Percentiles rank a stretch among this genome's conserved stretches.
phyloP scores from a whole-genome alignment of 23 red algal species.

The Gracilariopsis chorda region DNA sequence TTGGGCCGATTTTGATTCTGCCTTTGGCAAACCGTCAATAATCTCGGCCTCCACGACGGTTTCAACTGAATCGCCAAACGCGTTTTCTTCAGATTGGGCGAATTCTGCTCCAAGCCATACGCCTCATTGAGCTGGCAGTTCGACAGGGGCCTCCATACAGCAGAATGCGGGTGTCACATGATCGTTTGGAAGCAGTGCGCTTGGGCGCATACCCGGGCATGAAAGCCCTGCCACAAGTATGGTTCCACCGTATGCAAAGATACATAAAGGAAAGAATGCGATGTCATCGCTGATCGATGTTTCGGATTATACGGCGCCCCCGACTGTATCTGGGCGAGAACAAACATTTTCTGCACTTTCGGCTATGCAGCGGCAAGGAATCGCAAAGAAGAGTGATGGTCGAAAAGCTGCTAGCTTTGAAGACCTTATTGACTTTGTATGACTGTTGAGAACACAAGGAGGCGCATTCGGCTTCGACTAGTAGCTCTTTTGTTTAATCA shows the following conservation, averaged over 20 bases:
- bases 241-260: neutral
- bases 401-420: constrained; percentile 16
- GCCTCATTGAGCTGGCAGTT: neutral
- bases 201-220: neutral
- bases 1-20: constrained; percentile 61
- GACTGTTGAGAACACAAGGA: neutral
- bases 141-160: neutral
- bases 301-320: neutral
- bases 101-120: neutral
- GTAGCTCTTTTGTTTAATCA: constrained; percentile 5
- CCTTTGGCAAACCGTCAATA: neutral
- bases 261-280: neutral
- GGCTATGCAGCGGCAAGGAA: neutral
- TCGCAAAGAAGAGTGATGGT: too few relatives aligned
- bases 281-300: neutral
- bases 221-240: neutral
- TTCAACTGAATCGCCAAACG: neutral
- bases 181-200: neutral
- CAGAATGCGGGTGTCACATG: neutral
- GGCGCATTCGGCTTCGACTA: constrained; percentile 16
- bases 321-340: neutral
- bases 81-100: neutral
- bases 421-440: constrained; percentile 9
- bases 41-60: neutral
- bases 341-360: neutral